Evolutionary conservation across 768 basidiomycete genomes (phyloP), one percentile per base, ranked within the genome.

Genomic region (Serendipita sp.): DNA sequence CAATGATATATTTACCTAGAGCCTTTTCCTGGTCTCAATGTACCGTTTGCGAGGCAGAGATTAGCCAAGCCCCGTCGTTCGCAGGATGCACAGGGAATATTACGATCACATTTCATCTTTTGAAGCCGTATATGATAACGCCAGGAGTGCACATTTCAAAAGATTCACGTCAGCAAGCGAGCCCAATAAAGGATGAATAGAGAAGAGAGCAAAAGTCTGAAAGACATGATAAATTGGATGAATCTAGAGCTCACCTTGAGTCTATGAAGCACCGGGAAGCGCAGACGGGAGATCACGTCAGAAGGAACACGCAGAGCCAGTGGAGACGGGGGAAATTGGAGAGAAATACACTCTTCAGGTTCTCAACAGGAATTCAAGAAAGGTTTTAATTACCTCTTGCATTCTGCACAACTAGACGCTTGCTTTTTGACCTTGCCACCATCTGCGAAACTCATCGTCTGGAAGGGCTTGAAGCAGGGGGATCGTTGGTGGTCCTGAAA

Each of bases 91-190:
- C 56, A 60, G 18, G 56, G 56, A 23, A 60, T 35, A 60, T 32
- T 36, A 3, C 56, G 56, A 60, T 60, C 56, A 32, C 56, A 60
- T 35, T 60, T 60, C 56, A 60, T 60, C 56, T 60, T 23, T n/a
- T 11, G n/a, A 7, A 10, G 48, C 10, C n/a, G 7, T 10, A 52
- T n/a, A 18, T 23, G 18, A n/a, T 23, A 7, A 18, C n/a, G 48
- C n/a, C 48, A 52, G 48, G 18, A 52, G 18, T 23, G 48, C 32
- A 16, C n/a, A 52, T 52, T 7, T n/a, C 32, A 23, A 16, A 23
- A 41, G 13, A 13, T 52, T 52, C 7, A 7, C 48, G 32, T 52
- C n/a, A 23, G 48, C 48, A 41, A 41, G 38, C 38, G 13, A 41
- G 5, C 38, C 23, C 23, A 23, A 23, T 23, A 23, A 23, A 23